phyloP scores from a whole-genome alignment of 2,329 filamentous ascomycete species.

The Coniochaeta sp. region DNA sequence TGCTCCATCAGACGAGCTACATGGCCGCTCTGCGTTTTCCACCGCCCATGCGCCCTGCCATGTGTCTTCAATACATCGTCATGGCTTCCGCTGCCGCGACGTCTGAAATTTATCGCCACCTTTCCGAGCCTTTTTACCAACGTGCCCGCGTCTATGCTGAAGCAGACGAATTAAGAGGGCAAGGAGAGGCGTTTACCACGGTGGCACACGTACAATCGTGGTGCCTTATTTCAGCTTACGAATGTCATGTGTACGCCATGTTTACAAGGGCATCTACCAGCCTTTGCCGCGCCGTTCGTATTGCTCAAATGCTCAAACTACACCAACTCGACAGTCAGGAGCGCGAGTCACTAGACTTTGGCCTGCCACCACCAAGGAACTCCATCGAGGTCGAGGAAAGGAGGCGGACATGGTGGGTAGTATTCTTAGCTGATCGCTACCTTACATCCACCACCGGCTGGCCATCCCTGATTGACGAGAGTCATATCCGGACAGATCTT shows the following conservation, averaged over 20 bases:
- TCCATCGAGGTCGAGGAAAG: slow-evolving; percentile 63
- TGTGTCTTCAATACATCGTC: slow-evolving; percentile 14
- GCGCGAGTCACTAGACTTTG: slow-evolving; percentile 55
- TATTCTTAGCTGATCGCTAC: slow-evolving; percentile 58
- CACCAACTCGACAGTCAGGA: slow-evolving; percentile 54
- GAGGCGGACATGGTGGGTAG: slow-evolving; percentile 60
- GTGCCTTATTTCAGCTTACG: slow-evolving; percentile 52
- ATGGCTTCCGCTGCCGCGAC: slow-evolving; percentile 11
- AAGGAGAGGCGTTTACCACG: slow-evolving; percentile 34
- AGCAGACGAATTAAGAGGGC: slow-evolving; percentile 11
- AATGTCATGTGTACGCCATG: slow-evolving; percentile 58
- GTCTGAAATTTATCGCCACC: slow-evolving; percentile 6
- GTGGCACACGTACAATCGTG: slow-evolving; percentile 56
- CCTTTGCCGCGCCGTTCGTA: slow-evolving; percentile 49
- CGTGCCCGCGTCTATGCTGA: slow-evolving; percentile 12
- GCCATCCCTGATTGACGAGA: slow-evolving; percentile 61
- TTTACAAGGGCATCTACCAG: slow-evolving; percentile 64
- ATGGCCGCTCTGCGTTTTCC: slow-evolving; percentile 6
- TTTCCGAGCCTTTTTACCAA: slow-evolving; percentile 12
- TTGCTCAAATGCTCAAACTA: slow-evolving; percentile 61
- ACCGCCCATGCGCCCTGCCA: slow-evolving; percentile 12
- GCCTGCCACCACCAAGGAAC: slow-evolving; percentile 52
- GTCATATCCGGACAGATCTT: slow-evolving; percentile 49
- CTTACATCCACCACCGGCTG: slow-evolving; percentile 63
- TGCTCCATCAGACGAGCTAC: slow-evolving; percentile 11